phyloP scores from a whole-genome alignment of 2,329 filamentous ascomycete species.

The Zopfia rhizophila region DNA sequence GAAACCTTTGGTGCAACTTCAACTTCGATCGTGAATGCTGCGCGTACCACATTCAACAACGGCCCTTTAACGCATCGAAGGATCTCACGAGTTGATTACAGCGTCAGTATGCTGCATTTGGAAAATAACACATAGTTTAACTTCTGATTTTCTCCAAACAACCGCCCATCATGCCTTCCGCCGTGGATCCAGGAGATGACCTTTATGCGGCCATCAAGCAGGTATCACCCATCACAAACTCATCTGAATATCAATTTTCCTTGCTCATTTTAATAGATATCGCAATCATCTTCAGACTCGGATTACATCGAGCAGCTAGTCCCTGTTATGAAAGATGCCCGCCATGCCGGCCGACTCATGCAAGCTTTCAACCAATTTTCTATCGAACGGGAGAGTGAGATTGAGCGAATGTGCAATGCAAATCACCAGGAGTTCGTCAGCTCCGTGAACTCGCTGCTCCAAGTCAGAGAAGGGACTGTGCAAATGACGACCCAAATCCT shows the following conservation, averaged over 20 bases:
- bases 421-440: conserved; percentile 97
- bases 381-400: conserved; percentile 86
- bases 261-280: conserved; percentile 70
- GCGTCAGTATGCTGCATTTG: not conserved
- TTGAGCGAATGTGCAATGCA: conserved; percentile 92
- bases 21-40: too few species aligned
- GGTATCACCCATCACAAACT: conserved; percentile 45
- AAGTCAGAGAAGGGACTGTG: conserved; percentile 90
- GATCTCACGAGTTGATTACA: too few species aligned
- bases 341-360: conserved; percentile 78
- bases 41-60: too few species aligned
- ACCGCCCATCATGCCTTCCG: conserved; percentile 42
- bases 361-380: conserved; percentile 85
- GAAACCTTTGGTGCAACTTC: conserved; percentile 3
- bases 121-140: too few species aligned
- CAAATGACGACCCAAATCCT: conserved; percentile 90
- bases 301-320: conserved; percentile 98
- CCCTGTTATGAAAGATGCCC: conserved; percentile 90
- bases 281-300: conserved; percentile 87
- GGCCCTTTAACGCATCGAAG: too few species aligned
- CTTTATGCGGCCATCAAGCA: conserved; percentile 61
- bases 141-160: too few species aligned
- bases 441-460: conserved; percentile 93
- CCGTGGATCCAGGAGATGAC: conserved; percentile 59
- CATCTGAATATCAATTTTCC: too few species aligned